A percentile compares a stretch with the other conserved stretches of the same genome.
Conservation (phyloP, 129 eudicot genomes). For the Saposhnikovia divaricata region DNA sequence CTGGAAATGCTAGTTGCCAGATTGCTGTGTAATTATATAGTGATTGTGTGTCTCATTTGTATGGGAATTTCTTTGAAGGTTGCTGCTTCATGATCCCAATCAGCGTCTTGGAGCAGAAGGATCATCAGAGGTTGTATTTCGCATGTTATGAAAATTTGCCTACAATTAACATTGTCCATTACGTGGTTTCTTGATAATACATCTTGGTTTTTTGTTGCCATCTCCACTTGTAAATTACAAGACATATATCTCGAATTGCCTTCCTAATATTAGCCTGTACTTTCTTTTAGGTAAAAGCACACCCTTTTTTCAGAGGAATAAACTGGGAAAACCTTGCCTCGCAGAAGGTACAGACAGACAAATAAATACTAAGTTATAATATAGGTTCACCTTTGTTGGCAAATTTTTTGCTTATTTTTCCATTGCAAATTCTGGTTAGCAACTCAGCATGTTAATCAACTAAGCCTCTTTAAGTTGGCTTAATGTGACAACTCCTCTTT, state of each 20-base stretch:
- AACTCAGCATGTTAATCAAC: neutral
- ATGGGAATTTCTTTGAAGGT: constrained; percentile 27
- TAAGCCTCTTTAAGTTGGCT: neutral
- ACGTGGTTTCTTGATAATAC: neutral
- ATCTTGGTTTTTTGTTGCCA: constrained; percentile 1
- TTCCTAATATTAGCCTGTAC: neutral
- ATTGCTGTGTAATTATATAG: neutral
- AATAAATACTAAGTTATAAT: neutral
- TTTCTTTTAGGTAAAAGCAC: constrained; percentile 64
- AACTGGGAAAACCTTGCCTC: constrained; percentile 85
- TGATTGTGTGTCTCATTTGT: constrained; percentile 16
- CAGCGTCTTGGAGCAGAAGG: constrained; percentile 84
- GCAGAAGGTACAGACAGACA: constrained; percentile 43
- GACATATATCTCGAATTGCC: neutral
- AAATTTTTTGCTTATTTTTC: neutral
- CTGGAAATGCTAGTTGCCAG: neutral
- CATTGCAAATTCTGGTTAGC: neutral
- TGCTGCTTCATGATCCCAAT: constrained; percentile 66
- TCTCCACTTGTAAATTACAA: neutral
- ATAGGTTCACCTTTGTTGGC: neutral
- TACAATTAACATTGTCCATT: neutral
- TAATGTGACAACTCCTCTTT: neutral
- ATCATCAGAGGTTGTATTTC: constrained; percentile 62
- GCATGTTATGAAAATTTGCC: constrained; percentile 8
- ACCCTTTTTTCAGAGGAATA: constrained; percentile 70